A percentile compares a stretch with the other conserved stretches of the same genome.
Evolutionary conservation across 2,329 filamentous ascomycete species (phyloP).

Genomic region (Trichoderma lentiforme): DNA sequence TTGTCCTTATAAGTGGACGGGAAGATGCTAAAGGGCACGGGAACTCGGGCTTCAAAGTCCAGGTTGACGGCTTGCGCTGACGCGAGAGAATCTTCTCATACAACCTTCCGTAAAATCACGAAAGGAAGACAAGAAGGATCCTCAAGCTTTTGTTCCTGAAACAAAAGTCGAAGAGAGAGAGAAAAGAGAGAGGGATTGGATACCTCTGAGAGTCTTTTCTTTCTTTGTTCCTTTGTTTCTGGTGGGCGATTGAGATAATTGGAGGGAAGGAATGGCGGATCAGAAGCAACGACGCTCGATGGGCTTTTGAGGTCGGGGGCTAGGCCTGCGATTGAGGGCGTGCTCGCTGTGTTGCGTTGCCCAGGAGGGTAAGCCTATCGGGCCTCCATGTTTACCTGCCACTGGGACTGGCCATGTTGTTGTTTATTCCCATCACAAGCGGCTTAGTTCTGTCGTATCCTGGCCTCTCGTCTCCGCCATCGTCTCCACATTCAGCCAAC

Average conservation of each 20-base stretch:
- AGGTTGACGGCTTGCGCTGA: conserved; percentile 84
- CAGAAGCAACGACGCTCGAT: conserved; percentile 33
- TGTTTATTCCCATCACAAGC: conserved; percentile 28
- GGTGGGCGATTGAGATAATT: conserved; percentile 38
- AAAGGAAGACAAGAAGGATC: conserved; percentile 68
- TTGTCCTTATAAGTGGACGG: conserved; percentile 86
- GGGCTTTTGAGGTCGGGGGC: conserved; percentile 40
- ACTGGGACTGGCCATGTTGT: conserved; percentile 19
- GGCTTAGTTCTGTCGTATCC: conserved; percentile 23
- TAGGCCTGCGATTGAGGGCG: conserved; percentile 28
- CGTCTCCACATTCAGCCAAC: conserved; percentile 20
- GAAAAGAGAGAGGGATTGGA: conserved; percentile 34
- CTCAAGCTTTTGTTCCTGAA: conserved; percentile 61
- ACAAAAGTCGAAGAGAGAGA: conserved; percentile 48
- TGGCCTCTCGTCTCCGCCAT: conserved; percentile 19
- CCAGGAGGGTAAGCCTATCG: conserved; percentile 27
- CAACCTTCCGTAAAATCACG: conserved; percentile 53
- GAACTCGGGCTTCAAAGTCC: conserved; percentile 99
- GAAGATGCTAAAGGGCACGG: conserved; percentile 99
- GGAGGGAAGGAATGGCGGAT: conserved; percentile 31
- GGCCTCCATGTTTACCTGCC: conserved; percentile 24
- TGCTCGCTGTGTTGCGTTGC: conserved; percentile 21
- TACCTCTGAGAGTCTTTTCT: conserved; percentile 37
- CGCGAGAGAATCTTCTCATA: conserved; percentile 66
- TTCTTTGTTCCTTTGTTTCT: conserved; percentile 30